Evolutionary conservation across 176 grass and related monocot species (phyloP).

Genomic region (Aegilops bicornis): DNA sequence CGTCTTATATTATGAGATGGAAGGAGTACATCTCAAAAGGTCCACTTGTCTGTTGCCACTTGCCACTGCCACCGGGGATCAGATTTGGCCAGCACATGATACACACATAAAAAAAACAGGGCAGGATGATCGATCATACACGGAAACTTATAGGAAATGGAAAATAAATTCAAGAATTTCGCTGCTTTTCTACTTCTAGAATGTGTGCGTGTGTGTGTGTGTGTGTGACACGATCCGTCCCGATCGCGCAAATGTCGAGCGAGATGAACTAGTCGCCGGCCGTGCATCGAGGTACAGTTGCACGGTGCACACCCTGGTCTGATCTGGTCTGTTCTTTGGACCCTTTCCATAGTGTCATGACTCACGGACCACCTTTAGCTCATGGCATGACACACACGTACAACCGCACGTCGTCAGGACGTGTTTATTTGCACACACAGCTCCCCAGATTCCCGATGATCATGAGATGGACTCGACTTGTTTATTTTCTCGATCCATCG

Average conservation of each 20-base stretch:
- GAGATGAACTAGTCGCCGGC: not conserved
- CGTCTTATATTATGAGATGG: no score
- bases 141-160: no score
- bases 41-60: no score
- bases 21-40: no score
- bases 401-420: constrained; percentile 4
- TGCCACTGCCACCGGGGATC: no score
- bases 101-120: no score
- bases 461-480: constrained; percentile 14
- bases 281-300: not conserved
- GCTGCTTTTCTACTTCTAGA: no score
- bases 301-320: not conserved
- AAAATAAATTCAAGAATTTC: no score
- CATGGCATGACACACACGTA: not conserved
- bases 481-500: not conserved
- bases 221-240: not conserved
- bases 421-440: constrained; percentile 9
- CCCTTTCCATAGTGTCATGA: not conserved
- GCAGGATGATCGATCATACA: no score
- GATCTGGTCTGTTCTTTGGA: not conserved
- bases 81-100: no score
- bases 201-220: no score
- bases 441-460: constrained; percentile 40
- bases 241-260: not conserved
- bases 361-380: not conserved